Evolutionary conservation across 345 rosid genomes (phyloP), one percentile per base, ranked within the genome.

Genomic region (Boechera stricta): DNA sequence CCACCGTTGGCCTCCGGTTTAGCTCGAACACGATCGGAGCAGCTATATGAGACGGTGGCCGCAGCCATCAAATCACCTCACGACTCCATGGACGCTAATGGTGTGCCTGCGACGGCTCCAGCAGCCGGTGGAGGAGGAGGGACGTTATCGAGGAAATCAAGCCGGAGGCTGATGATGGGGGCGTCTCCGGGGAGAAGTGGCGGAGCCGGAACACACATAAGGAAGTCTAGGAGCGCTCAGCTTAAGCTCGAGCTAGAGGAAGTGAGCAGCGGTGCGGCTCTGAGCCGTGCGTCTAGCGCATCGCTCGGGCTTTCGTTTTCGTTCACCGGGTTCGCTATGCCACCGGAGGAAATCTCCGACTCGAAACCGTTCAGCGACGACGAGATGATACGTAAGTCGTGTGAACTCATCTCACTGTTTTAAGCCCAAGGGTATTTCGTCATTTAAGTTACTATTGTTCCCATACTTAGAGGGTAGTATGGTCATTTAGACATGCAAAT

Each of bases 221-320:
- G 98, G 81, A 94, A 92, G 86, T 85, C 97, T 0, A 80, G 98
- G 74, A 94, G 98, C 41, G 92, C 96, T 24, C 98, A 94, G 53
- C 69, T 89, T 57, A 92, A 87, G 80, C 45, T 84, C 5, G 97
- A 90, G 60, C 41, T 88, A 52, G 98, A 95, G 1, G 99, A 95
- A 13, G 77, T 95, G 32, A 87, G 80, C 81, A 90, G 90, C 41
- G 94, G 99, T 0, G 96, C 96, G 0, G 99, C 97, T 10, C 78
- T 95, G 26, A 95, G 99, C 81, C 86, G 99, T 39, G 98, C 98
- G 5, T 95, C 99, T 0, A 95, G 99, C 29, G 99, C 99, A 16
- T 92, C 98, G 77, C 77, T 95, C 1, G 98, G 98, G 42, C 74
- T 95, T 28, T 90, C 99, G 10, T 95, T 92, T 76, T 92, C 98